Evolutionary conservation across 768 basidiomycete genomes (phyloP).

Genomic region (Rhodotorula paludigena): DNA sequence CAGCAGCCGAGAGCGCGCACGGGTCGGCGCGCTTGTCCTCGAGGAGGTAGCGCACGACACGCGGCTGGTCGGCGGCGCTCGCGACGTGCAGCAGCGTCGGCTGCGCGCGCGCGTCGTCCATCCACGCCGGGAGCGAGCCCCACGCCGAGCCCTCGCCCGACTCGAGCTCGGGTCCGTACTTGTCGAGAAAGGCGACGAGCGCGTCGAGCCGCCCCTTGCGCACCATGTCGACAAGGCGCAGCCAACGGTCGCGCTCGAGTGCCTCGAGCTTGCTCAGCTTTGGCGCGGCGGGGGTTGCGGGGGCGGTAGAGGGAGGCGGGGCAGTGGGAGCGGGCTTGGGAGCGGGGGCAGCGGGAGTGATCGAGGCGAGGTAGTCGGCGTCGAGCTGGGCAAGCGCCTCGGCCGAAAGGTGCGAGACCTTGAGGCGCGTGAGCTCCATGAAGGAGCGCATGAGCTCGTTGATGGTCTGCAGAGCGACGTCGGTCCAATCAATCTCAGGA

Average conservation of each 20-base stretch:
- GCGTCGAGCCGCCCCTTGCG: constrained; percentile 78
- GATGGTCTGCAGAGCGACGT: constrained; percentile 62
- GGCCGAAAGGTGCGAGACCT: constrained; percentile 79
- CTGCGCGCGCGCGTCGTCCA: constrained; percentile 49
- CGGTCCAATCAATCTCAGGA: too few species aligned
- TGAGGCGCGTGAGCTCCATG: constrained; percentile 74
- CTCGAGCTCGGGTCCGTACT: constrained; percentile 53
- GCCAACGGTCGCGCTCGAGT: constrained; percentile 69
- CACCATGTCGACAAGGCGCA: constrained; percentile 81
- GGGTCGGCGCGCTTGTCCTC: too few species aligned
- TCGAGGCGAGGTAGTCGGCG: constrained; percentile 78
- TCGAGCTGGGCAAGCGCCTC: constrained; percentile 78
- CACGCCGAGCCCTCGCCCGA: constrained; percentile 55
- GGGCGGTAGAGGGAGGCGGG: constrained; percentile 49
- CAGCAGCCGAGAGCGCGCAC: constrained; percentile 62
- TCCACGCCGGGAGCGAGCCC: constrained; percentile 67
- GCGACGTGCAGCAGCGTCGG: constrained; percentile 69
- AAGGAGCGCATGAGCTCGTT: constrained; percentile 83
- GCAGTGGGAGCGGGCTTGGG: constrained; percentile 14
- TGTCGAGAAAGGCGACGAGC: constrained; percentile 71
- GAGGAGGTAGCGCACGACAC: constrained; percentile 70
- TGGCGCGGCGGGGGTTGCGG: constrained; percentile 49
- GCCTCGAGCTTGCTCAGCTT: constrained; percentile 79
- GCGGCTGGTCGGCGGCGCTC: constrained; percentile 66
- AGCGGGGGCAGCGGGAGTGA: constrained; percentile 59